phyloP scores from a whole-genome alignment of 148 eudicot genomes.

The Camellia sinensis region DNA sequence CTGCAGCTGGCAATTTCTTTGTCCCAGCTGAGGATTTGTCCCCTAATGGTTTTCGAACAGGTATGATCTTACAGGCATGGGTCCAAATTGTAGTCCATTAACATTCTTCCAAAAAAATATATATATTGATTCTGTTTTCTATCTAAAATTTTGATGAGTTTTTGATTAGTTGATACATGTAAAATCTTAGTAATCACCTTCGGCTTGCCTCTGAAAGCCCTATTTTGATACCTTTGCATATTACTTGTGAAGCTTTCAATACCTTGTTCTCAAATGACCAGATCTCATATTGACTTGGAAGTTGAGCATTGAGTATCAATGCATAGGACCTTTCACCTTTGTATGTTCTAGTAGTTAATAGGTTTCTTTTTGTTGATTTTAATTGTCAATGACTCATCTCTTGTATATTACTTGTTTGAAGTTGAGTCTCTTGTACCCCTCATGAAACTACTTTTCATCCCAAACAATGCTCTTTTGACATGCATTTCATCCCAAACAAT shows the following conservation, averaged over 20 bases:
- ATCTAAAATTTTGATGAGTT: not conserved
- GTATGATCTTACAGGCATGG: constrained; percentile 21
- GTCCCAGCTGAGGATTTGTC: constrained; percentile 72
- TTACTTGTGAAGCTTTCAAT: too few relatives aligned
- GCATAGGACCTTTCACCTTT: not conserved
- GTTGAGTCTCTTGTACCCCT: not conserved
- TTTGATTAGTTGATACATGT: not conserved
- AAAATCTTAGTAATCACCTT: not conserved
- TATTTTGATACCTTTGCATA: too few relatives aligned
- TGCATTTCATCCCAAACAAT: not conserved
- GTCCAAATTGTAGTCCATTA: not conserved
- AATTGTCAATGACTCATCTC: not conserved
- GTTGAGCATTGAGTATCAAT: too few relatives aligned
- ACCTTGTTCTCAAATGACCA: too few relatives aligned
- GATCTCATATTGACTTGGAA: too few relatives aligned
- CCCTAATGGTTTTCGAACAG: constrained; percentile 75
- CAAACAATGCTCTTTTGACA: not conserved
- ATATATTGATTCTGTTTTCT: not conserved
- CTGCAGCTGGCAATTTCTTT: constrained; percentile 83
- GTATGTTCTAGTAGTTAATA: not conserved
- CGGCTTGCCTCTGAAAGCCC: too few relatives aligned
- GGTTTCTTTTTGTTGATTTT: not conserved
- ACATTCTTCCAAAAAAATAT: not conserved
- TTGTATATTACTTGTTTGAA: too few relatives aligned
- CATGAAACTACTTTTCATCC: not conserved